Evolutionary conservation across 164 flowering plant genomes (phyloP), one percentile per base, ranked within the genome.

Genomic region (Houttuynia cordata): DNA sequence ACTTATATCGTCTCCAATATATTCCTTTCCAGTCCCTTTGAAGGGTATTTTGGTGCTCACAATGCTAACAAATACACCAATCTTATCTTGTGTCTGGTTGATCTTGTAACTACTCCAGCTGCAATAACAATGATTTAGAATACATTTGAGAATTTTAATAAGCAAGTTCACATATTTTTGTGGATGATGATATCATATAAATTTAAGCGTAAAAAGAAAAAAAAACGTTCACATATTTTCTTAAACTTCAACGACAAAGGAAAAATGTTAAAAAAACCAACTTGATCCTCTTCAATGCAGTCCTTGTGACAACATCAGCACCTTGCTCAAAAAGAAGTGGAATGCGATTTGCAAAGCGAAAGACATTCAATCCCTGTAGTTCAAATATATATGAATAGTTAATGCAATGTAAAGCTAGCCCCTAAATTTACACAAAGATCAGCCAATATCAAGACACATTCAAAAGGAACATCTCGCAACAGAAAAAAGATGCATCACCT

Each of bases 251-350:
- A 39, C n/a, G 8, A 39, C 30, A 53, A 59, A 45, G 20, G 25
- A 59, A 19, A 24, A 7, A 8, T 47, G 20, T 9, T 9, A 45
- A 8, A 39, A 53, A 30, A 42, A 25, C 23, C 74, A 79, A 93
- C 99, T 83, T 90, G 73, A 93, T 93, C 73, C 98, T 83, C 76
- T 86, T 93, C 56, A 79, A 41, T 45, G 95, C 93, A 67, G 97
- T 90, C 68, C 99, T 79, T 60, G 99, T 93, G 64, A 93, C 97
- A 71, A 93, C 99, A 83, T 93, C 99, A 69, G 96, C 97, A 73
- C 99, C 99, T 88, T 91, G 99, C 80, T 93, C 99, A 68, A 93
- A 93, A n/a, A 93, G 92, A 71, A 93, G 95, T 10, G 97, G 99
- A 53, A 93, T 93, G 52, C 99, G 91, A 52, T 93, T 93, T 40